phyloP scores from a whole-genome alignment of 2,329 filamentous ascomycete species.

The Rhytidhysteron rufulum region DNA sequence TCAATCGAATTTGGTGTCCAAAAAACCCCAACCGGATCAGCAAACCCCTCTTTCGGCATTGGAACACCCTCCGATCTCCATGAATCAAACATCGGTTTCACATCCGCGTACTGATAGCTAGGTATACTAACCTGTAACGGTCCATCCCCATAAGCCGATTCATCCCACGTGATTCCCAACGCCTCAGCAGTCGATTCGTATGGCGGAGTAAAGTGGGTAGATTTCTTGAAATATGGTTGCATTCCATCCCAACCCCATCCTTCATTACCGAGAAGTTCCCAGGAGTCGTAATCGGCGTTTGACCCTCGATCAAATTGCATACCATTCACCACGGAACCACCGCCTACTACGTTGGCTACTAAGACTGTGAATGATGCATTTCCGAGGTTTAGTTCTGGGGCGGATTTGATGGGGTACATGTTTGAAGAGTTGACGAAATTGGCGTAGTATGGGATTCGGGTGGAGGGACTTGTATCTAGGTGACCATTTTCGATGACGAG shows the following conservation, averaged over 20 bases:
- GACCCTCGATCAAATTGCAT: conserved; percentile 37
- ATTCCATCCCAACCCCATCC: conserved; percentile 55
- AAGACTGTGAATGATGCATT: conserved; percentile 9
- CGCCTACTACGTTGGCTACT: conserved; percentile 28
- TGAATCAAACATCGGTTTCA: conserved; percentile 2
- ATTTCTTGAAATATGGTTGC: conserved; percentile 27
- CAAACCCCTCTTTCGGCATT: conserved; percentile 4
- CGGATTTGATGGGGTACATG: not conserved
- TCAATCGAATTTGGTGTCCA: conserved; percentile 21
- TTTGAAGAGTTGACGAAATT: not conserved
- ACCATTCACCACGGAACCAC: conserved; percentile 36
- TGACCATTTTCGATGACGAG: conserved; percentile 9
- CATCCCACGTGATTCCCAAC: conserved; percentile 14
- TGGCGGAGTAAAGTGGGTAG: conserved; percentile 10
- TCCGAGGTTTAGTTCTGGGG: conserved; percentile 3
- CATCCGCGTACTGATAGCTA: conserved; percentile 3
- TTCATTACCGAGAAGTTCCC: conserved; percentile 54
- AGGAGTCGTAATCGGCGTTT: conserved; percentile 46
- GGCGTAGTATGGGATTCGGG: not conserved
- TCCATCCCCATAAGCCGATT: conserved; percentile 12
- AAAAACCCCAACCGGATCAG: conserved; percentile 18
- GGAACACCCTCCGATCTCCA: conserved; percentile 8
- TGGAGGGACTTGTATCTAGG: conserved; percentile 1
- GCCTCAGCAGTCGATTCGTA: conserved; percentile 4
- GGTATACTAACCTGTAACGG: conserved; percentile 12